Evolutionary conservation across 768 basidiomycete species (phyloP).

Genomic region (Macrolepiota dolichaula): DNA sequence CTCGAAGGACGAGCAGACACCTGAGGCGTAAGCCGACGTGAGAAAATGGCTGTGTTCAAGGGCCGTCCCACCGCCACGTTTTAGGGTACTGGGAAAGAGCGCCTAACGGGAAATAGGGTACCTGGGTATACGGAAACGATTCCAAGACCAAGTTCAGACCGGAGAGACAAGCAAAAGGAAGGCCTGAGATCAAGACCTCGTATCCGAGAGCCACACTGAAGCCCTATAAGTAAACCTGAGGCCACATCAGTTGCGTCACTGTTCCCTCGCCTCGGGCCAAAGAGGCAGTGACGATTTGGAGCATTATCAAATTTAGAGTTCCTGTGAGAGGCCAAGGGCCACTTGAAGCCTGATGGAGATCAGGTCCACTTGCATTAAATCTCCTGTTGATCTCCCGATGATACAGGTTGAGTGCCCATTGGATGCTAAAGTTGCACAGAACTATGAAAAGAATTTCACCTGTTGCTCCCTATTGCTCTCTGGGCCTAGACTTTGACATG

Average conservation of each 20-base stretch:
- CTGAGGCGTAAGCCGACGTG: background rate
- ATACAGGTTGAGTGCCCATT: background rate
- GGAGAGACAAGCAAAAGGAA: background rate
- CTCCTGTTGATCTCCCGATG: background rate
- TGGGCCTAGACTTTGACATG: background rate
- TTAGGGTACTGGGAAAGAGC: background rate
- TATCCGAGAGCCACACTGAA: background rate
- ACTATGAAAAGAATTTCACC: background rate
- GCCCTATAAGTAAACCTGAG: background rate
- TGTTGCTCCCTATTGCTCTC: too few species aligned
- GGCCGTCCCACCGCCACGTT: background rate
- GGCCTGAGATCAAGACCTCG: background rate
- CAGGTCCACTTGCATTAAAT: background rate
- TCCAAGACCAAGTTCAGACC: background rate
- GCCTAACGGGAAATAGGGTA: background rate
- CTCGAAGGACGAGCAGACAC: background rate
- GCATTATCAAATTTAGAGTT: background rate
- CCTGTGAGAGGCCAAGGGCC: background rate
- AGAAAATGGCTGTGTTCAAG: slow-evolving; percentile 1
- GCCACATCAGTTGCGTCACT: background rate
- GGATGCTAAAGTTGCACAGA: background rate
- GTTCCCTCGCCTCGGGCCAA: background rate
- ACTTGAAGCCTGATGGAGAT: background rate
- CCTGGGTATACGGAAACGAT: background rate
- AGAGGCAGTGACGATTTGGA: background rate